phyloP scores from a whole-genome alignment of 2,329 filamentous ascomycete genomes.

The Fusarium nygamai region DNA sequence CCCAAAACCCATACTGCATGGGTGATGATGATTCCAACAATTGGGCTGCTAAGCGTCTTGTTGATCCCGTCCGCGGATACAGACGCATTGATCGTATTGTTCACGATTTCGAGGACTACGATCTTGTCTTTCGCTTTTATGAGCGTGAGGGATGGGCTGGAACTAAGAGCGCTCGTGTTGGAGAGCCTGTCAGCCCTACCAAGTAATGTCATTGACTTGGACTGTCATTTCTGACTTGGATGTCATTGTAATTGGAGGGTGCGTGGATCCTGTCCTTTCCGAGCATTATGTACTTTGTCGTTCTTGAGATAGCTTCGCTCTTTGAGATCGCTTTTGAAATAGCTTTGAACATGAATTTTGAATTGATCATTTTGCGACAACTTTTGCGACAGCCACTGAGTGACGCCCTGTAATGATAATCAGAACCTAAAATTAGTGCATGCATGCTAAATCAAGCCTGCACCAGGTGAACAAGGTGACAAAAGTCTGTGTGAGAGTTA shows the following conservation, averaged over 20 bases:
- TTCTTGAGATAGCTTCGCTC: not conserved
- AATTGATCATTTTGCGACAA: not conserved
- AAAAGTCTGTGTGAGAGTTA: not conserved
- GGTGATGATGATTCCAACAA: conserved; percentile 52
- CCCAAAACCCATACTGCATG: conserved; percentile 53
- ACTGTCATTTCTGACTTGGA: not conserved
- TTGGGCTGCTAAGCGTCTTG: conserved; percentile 59
- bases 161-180: conserved; percentile 62
- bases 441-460: not conserved
- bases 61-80: conserved; percentile 88
- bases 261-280: not conserved
- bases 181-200: conserved; percentile 54
- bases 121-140: conserved; percentile 96
- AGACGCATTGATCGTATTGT: conserved; percentile 92
- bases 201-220: conserved; percentile 36
- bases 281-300: not conserved
- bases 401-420: not conserved
- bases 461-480: not conserved
- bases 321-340: not conserved
- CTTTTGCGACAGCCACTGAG: not conserved
- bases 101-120: conserved; percentile 96
- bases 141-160: conserved; percentile 83
- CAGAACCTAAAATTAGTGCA: not conserved
- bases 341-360: not conserved
- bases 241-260: not conserved